Base-by-base conservation (phyloP, 1,139 yeast genomes). In the Schizosaccharomyces versatilis region DNA sequence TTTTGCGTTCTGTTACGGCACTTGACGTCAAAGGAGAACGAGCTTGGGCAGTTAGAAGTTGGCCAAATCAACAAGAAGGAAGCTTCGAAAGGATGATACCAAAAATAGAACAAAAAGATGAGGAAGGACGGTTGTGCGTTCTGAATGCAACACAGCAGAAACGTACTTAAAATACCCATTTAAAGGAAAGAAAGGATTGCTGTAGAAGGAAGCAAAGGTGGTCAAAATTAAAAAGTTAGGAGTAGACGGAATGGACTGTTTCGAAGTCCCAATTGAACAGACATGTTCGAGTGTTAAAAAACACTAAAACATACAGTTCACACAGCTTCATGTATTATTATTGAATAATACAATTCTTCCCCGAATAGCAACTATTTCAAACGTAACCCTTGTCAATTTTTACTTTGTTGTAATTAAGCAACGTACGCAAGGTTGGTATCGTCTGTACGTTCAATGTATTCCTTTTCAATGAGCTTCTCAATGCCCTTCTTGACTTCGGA, bases 401-500 rank as follows among this genome's bases (percentile, higher is more conserved):
- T 15, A 14, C 51, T n/a, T 17, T n/a, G 5, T 12, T 17, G 36
- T 24, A 7, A 32, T 38, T 54, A 60, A 7, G 62, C 56, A 9
- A 64, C 51, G 49, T 65, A 65, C 15, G 47, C 54, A 44, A 64
- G 65, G 1, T 53, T 56, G 12, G 60, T 61, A 7, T 54, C 55
- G 9, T 54, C 62, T 32, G 54, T 60, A 51, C 72, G 61, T 52
- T 57, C 62, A 39, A 70, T 58, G 56, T 61, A 68, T 53, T 68
- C 70, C 51, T 60, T 60, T 24, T 62, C 63, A 32, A 70, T 58
- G 59, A 70, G 58, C 32, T 59, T 58, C 47, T 68, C 69, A 44
- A 70, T 66, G 47, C 60, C 61, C 56, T 57, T 61, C 60, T 70
- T 68, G 47, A 70, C 61, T 47, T 65, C 65, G 0, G 59, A 56